A percentile compares a stretch with the other conserved stretches of the same genome.
These are phyloP conservation scores for Epichloe festucae DNA, from an alignment of 2,329 filamentous ascomycete species.

Conservation along the genomic window DNA sequence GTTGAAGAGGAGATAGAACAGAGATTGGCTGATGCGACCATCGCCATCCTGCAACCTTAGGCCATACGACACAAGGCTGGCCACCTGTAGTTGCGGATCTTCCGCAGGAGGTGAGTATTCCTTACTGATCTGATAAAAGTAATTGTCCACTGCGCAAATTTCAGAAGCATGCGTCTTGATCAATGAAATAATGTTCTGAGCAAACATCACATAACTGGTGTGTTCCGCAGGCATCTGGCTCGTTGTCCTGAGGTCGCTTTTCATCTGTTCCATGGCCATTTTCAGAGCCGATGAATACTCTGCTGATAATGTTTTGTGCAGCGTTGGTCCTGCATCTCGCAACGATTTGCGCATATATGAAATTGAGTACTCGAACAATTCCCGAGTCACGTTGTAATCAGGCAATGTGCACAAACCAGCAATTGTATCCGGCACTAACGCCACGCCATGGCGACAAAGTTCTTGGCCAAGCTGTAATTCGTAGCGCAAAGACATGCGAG, in stretches of 20 bases:
- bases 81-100: constrained; percentile 43
- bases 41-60: constrained; percentile 41
- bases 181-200: constrained; percentile 37
- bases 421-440: constrained; percentile 29
- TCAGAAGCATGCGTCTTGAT: constrained; percentile 41
- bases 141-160: constrained; percentile 39
- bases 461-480: constrained; percentile 37
- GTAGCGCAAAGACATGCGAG: constrained; percentile 30
- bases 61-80: constrained; percentile 42
- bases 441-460: constrained; percentile 27
- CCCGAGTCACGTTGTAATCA: constrained; percentile 35
- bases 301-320: constrained; percentile 23
- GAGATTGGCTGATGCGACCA: constrained; percentile 28
- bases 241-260: constrained; percentile 31
- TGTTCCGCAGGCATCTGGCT: constrained; percentile 28
- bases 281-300: constrained; percentile 32
- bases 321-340: constrained; percentile 23
- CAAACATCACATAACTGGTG: constrained; percentile 34
- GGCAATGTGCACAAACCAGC: constrained; percentile 24
- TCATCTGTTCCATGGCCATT: constrained; percentile 40
- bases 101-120: constrained; percentile 42
- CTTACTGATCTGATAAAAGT: constrained; percentile 42
- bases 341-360: constrained; percentile 37
- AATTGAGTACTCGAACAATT: constrained; percentile 36
- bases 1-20: constrained; percentile 45